Evolutionary conservation across 2,329 filamentous ascomycete genomes (phyloP).

Genomic region (Phialemoniopsis sp.): DNA sequence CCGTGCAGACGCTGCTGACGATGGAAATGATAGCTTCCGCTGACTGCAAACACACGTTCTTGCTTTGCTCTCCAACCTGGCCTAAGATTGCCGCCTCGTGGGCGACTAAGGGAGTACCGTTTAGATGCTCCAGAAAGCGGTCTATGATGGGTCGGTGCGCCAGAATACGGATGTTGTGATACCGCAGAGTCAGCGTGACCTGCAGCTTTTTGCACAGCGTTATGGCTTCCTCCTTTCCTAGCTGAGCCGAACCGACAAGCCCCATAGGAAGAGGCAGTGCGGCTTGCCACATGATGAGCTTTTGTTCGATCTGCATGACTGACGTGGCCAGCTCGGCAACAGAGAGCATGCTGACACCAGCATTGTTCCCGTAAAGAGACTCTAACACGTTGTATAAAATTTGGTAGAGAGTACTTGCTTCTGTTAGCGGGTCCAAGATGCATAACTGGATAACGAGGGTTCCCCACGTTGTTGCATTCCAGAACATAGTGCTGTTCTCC

Average conservation of each 20-base stretch:
- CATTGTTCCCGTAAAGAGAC: conserved; percentile 35
- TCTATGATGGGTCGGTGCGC: conserved; percentile 22
- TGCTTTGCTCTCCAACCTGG: conserved; percentile 14
- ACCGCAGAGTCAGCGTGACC: conserved; percentile 29
- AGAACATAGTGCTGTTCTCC: conserved; percentile 18
- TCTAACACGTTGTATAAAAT: conserved; percentile 31
- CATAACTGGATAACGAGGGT: no score
- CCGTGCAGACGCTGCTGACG: conserved; percentile 10
- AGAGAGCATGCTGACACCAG: conserved; percentile 24
- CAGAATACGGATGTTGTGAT: conserved; percentile 24
- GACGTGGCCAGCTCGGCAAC: conserved; percentile 22
- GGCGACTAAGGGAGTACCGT: no score
- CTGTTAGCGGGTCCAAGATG: no score
- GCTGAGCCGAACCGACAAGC: no score
- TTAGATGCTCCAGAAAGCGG: conserved; percentile 12
- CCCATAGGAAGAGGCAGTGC: conserved; percentile 25
- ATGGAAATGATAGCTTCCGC: conserved; percentile 16
- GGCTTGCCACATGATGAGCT: conserved; percentile 30
- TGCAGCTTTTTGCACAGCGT: no score
- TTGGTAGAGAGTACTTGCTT: conserved; percentile 26
- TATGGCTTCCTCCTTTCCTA: no score
- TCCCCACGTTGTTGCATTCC: conserved; percentile 26
- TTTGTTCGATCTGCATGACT: conserved; percentile 30
- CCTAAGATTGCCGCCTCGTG: no score
- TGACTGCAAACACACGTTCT: conserved; percentile 13